Conservation (phyloP, 345 rosid species). For the Cardamine chenopodiifolia region DNA sequence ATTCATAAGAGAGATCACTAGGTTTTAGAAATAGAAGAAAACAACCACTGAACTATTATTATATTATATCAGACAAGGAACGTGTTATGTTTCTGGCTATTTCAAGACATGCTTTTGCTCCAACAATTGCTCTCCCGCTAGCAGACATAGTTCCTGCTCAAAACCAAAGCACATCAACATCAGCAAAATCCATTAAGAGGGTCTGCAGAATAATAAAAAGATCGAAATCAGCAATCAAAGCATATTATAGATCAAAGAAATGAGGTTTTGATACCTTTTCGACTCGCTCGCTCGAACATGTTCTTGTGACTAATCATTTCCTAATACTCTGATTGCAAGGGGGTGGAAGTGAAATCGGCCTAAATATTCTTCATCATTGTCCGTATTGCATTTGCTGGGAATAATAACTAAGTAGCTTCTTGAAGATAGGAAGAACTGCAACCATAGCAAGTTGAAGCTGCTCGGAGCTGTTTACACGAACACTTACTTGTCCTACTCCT, state of each 20-base stretch:
- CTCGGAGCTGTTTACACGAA: slow-evolving; percentile 80
- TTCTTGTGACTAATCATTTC: slow-evolving; percentile 31
- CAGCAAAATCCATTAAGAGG: neutral
- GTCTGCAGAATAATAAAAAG: neutral
- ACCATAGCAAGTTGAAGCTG: slow-evolving; percentile 84
- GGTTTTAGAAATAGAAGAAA: slow-evolving; percentile 23
- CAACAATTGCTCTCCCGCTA: slow-evolving; percentile 22
- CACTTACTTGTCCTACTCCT: slow-evolving; percentile 87
- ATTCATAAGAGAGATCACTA: slow-evolving; percentile 37
- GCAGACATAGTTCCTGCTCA: slow-evolving; percentile 28
- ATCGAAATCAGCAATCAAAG: neutral
- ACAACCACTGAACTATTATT: slow-evolving; percentile 22
- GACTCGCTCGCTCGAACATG: slow-evolving; percentile 28
- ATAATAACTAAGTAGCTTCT: slow-evolving; percentile 60
- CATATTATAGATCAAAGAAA: neutral
- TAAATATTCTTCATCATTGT: slow-evolving; percentile 58
- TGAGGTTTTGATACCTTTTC: slow-evolving; percentile 28
- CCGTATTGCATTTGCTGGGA: slow-evolving; percentile 64
- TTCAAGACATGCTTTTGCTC: slow-evolving; percentile 24
- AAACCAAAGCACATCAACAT: slow-evolving; percentile 22
- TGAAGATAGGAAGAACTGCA: slow-evolving; percentile 71
- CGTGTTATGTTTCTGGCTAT: slow-evolving; percentile 36
- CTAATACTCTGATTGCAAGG: slow-evolving; percentile 39
- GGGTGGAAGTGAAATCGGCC: slow-evolving; percentile 40
- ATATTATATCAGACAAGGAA: slow-evolving; percentile 33